A percentile compares a stretch with the other conserved stretches of the same genome.
phyloP scores from a whole-genome alignment of 192 early-diverging fungal genomes.

The Mycoemilia scoparia region DNA sequence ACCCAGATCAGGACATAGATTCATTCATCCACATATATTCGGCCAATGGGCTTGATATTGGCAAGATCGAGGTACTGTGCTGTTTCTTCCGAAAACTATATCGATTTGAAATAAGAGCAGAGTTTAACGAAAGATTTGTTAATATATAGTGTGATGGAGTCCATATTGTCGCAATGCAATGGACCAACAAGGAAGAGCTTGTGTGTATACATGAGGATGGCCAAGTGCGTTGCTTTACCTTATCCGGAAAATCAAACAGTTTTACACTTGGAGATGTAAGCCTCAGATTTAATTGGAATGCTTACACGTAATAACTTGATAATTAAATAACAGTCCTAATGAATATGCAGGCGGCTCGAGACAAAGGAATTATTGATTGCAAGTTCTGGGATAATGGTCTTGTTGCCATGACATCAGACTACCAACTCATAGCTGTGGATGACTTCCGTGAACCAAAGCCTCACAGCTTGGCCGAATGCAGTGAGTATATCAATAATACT shows the following conservation, averaged over 20 bases:
- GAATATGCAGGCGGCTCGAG: conserved; percentile 74
- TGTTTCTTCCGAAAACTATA: neutral
- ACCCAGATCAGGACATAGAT: conserved; percentile 51
- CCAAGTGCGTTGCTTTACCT: conserved; percentile 55
- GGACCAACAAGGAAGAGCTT: conserved; percentile 75
- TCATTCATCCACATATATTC: conserved; percentile 73
- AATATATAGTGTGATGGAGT: conserved; percentile 80
- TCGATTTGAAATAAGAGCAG: neutral
- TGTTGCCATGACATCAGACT: conserved; percentile 76
- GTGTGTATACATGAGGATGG: conserved; percentile 79
- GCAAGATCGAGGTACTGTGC: conserved; percentile 73
- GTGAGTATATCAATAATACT: neutral
- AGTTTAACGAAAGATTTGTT: neutral
- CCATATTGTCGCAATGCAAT: conserved; percentile 77
- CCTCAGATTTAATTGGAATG: conserved; percentile 60
- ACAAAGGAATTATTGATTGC: conserved; percentile 63
- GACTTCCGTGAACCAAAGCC: conserved; percentile 78
- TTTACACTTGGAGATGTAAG: too few relatives aligned
- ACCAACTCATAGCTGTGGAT: conserved; percentile 60
- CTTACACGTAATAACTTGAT: conserved; percentile 23
- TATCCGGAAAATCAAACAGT: conserved; percentile 43
- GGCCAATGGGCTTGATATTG: conserved; percentile 65
- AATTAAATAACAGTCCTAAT: too few relatives aligned
- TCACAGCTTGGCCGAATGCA: conserved; percentile 49
- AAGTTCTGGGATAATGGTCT: conserved; percentile 82